Evolutionary conservation across 306 rosid genomes (phyloP).

Genomic region (Casuarina cunninghamiana): DNA sequence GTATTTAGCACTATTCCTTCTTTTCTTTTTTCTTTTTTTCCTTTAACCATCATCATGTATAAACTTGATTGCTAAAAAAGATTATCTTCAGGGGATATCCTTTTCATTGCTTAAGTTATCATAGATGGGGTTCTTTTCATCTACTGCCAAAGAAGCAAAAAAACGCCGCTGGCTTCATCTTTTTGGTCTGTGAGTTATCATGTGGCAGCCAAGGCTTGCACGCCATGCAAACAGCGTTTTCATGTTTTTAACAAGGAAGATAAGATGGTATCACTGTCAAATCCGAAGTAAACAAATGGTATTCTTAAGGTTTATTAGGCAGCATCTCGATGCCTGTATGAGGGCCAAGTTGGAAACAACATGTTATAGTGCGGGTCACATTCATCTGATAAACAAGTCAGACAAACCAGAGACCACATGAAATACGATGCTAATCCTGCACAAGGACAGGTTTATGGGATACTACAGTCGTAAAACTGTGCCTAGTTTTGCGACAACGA

Average conservation of each 20-base stretch:
- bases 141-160: background rate
- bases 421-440: no score
- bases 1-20: no score
- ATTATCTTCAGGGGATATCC: no score
- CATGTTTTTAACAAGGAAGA: background rate
- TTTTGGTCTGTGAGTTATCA: background rate
- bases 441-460: no score
- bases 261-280: background rate
- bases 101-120: no score
- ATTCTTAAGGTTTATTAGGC: no score
- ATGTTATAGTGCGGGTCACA: slow-evolving; percentile 19
- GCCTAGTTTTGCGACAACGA: background rate
- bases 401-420: slow-evolving; percentile 4
- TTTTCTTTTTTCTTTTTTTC: no score
- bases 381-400: slow-evolving; percentile 3
- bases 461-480: no score
- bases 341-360: slow-evolving; percentile 9
- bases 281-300: background rate
- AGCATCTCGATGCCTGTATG: background rate
- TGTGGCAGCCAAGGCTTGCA: background rate
- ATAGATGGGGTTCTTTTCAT: no score
- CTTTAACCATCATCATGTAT: no score
- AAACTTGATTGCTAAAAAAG: no score
- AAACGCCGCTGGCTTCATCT: background rate
- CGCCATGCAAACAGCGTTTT: background rate